A percentile compares a stretch with the other conserved stretches of the same genome.
Conservation (phyloP, 768 basidiomycete genomes). For the Boletus reticuloceps region DNA sequence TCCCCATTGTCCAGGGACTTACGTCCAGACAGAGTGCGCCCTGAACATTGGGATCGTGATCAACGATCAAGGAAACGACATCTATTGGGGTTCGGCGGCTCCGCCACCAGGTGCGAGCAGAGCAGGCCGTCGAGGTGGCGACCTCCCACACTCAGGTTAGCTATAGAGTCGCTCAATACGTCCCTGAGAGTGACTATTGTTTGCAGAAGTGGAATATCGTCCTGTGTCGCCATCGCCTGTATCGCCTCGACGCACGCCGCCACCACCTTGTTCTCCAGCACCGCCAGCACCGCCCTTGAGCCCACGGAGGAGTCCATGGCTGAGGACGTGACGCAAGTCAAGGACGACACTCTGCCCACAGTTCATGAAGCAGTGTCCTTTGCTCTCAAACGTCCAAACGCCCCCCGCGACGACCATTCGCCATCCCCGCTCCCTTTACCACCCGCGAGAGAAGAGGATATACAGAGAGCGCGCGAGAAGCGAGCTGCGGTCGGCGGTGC, state of each 20-base stretch:
- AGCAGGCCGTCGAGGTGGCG: slow-evolving; percentile 6
- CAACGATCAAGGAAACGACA: slow-evolving; percentile 34
- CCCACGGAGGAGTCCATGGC: slow-evolving; percentile 31
- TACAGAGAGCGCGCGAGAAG: slow-evolving; percentile 26
- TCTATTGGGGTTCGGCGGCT: slow-evolving; percentile 12
- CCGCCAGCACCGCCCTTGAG: slow-evolving; percentile 32
- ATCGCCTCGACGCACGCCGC: slow-evolving; percentile 22
- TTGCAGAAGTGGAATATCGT: slow-evolving; percentile 18
- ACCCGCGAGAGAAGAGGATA: slow-evolving; percentile 28
- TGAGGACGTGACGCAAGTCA: slow-evolving; percentile 10
- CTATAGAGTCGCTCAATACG: not conserved
- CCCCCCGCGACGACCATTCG: slow-evolving; percentile 46
- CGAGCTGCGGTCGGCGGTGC: slow-evolving; percentile 8
- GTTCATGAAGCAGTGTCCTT: slow-evolving; percentile 42
- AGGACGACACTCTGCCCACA: slow-evolving; percentile 34
- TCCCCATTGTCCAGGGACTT: slow-evolving; percentile 40
- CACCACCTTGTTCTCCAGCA: slow-evolving; percentile 23
- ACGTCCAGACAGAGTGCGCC: slow-evolving; percentile 33
- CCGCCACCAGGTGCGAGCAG: slow-evolving; percentile 8
- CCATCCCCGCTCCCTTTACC: slow-evolving; percentile 39
- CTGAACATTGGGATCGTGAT: slow-evolving; percentile 35
- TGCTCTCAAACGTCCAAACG: slow-evolving; percentile 42
- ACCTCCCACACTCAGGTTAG: slow-evolving; percentile 11
- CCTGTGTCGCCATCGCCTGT: slow-evolving; percentile 21
- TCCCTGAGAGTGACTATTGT: not conserved